Conservation (phyloP, 441 rosid genomes). For the Pelargonium cotyledonis region DNA sequence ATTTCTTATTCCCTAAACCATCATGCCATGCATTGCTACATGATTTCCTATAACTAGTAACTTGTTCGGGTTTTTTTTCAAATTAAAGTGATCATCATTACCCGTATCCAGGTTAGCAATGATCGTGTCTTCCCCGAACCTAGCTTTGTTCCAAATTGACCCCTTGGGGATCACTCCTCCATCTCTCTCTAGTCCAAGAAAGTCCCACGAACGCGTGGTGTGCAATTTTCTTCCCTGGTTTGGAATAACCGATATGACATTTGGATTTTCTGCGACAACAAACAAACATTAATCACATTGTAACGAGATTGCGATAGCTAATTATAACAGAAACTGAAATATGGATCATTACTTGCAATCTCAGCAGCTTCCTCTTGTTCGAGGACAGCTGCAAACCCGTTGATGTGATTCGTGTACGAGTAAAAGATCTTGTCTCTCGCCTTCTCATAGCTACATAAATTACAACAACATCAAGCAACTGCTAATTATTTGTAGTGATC, state of each 20-base stretch:
- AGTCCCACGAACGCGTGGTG: constrained; percentile 48
- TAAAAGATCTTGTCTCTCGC: constrained; percentile 43
- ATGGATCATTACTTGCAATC: constrained; percentile 33
- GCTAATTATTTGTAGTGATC: not conserved
- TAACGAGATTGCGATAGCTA: not conserved
- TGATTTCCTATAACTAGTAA: too few species aligned
- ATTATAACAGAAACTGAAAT: not conserved
- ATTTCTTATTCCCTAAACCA: too few species aligned
- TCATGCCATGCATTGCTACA: too few species aligned
- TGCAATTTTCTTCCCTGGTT: constrained; percentile 38
- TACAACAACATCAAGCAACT: constrained; percentile 2
- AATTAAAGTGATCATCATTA: not conserved
- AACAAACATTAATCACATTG: not conserved
- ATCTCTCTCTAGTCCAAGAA: constrained; percentile 34
- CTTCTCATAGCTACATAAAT: constrained; percentile 31
- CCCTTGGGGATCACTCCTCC: constrained; percentile 21
- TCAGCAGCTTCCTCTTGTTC: constrained; percentile 36
- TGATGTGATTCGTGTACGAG: constrained; percentile 46
- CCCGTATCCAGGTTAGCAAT: constrained; percentile 47
- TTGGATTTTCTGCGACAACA: constrained; percentile 33
- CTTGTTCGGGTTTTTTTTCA: too few species aligned
- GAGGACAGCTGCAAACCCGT: constrained; percentile 62
- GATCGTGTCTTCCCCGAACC: constrained; percentile 38
- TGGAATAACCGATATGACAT: constrained; percentile 37
- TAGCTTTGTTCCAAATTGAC: constrained; percentile 37